These are phyloP conservation scores for Penicillium bialowiezense DNA, from an alignment of 495 filamentous ascomycete species.

Conservation along the genomic window DNA sequence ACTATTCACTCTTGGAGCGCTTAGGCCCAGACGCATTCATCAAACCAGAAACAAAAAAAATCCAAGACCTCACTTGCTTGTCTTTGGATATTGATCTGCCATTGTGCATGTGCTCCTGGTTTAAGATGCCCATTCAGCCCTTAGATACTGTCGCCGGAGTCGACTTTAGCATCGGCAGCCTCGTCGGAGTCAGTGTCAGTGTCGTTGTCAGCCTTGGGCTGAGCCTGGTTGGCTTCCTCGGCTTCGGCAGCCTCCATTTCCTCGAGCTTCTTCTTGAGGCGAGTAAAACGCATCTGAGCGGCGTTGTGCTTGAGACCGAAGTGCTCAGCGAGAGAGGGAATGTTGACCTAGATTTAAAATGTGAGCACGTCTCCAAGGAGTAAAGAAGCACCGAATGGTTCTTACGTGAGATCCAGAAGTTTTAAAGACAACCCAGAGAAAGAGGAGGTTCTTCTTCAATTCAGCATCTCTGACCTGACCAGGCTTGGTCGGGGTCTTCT, in stretches of 20 bases:
- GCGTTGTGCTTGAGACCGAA: neutral
- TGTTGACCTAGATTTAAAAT: neutral
- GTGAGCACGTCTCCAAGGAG: neutral
- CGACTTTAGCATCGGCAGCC: too few relatives aligned
- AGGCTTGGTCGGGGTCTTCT: neutral
- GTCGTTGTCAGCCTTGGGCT: too few relatives aligned
- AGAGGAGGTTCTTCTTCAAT: neutral
- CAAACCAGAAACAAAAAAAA: too few relatives aligned
- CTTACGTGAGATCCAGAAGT: neutral
- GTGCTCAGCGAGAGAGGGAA: neutral
- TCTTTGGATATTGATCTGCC: too few relatives aligned
- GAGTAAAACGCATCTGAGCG: neutral
- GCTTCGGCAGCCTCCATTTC: neutral
- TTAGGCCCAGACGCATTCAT: too few relatives aligned
- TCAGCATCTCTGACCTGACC: neutral
- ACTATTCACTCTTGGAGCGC: too few relatives aligned
- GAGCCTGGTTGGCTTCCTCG: too few relatives aligned
- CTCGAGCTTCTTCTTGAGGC: constrained; percentile 3
- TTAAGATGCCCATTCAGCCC: too few relatives aligned
- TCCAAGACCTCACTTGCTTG: too few relatives aligned
- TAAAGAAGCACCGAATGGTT: neutral
- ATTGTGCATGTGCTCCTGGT: too few relatives aligned
- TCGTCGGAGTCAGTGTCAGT: too few relatives aligned
- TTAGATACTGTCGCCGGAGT: too few relatives aligned
- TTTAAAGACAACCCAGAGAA: neutral